Percentiles rank a stretch among this genome's conserved stretches.
These are phyloP conservation scores for Myriosclerotinia duriaeana DNA, from an alignment of 2,329 filamentous ascomycete genomes.

Conservation along the genomic window DNA sequence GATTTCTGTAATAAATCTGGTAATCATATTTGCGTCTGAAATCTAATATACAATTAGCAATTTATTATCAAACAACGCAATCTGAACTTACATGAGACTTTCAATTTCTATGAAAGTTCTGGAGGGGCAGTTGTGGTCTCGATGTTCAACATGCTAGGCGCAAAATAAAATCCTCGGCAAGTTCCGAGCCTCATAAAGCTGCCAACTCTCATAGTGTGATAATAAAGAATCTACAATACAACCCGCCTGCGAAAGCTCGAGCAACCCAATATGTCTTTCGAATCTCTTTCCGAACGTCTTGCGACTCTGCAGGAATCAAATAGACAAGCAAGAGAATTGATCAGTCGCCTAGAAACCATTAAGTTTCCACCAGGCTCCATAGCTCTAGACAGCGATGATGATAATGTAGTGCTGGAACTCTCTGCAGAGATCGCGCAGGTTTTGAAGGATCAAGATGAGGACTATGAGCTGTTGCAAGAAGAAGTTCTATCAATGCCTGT, in stretches of 20 bases:
- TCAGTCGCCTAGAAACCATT: slow-evolving; percentile 58
- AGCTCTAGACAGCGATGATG: slow-evolving; percentile 47
- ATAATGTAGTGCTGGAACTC: slow-evolving; percentile 66
- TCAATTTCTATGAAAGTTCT: slow-evolving; percentile 2
- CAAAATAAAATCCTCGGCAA: slow-evolving; percentile 17
- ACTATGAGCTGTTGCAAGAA: slow-evolving; percentile 76
- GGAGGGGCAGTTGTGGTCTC: slow-evolving; percentile 8
- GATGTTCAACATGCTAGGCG: slow-evolving; percentile 6
- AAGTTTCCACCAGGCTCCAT: slow-evolving; percentile 59
- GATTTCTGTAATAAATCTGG: slow-evolving; percentile 81
- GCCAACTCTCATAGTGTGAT: slow-evolving; percentile 6
- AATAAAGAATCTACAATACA: background rate
- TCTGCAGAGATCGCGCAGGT: slow-evolving; percentile 76
- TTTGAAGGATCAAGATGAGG: slow-evolving; percentile 76
- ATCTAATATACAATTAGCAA: slow-evolving; percentile 5
- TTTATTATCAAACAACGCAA: background rate
- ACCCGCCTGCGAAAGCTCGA: background rate
- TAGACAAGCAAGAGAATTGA: slow-evolving; percentile 56
- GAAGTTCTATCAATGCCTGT: slow-evolving; percentile 64
- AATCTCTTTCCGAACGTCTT: slow-evolving; percentile 62
- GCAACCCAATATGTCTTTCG: slow-evolving; percentile 52
- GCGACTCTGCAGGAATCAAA: slow-evolving; percentile 61
- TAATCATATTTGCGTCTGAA: slow-evolving; percentile 63
- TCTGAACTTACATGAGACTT: slow-evolving; percentile 16
- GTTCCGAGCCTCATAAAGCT: slow-evolving; percentile 11